Evolutionary conservation across 257 asterid species (phyloP).

Genomic region (Solanum infundibuliforme): DNA sequence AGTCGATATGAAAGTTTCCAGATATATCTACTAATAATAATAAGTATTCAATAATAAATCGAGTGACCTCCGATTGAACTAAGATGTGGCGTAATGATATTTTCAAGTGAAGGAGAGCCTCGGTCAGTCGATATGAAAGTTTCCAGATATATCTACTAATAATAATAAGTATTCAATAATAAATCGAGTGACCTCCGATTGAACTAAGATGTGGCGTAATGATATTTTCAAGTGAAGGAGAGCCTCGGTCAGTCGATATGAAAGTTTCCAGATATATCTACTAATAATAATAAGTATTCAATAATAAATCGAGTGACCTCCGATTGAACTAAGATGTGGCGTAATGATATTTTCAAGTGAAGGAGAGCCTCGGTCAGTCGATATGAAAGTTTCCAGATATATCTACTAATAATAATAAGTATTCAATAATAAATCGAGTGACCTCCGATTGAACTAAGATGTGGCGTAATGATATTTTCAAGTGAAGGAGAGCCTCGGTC

Average conservation of each 20-base stretch:
- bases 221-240: too few species aligned
- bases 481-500: neutral
- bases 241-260: fast-evolving
- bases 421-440: neutral
- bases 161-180: neutral
- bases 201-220: neutral
- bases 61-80: neutral
- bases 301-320: neutral
- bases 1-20: neutral
- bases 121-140: fast-evolving
- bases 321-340: neutral
- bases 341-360: neutral
- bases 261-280: too few species aligned
- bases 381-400: too few species aligned
- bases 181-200: neutral
- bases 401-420: too few species aligned
- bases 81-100: neutral
- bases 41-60: neutral
- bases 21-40: too few species aligned
- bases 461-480: neutral
- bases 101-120: neutral
- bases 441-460: neutral
- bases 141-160: too few species aligned
- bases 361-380: fast-evolving
- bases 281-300: neutral